Conservation (phyloP, 257 asterid genomes). For the Forsythia viridissima region DNA sequence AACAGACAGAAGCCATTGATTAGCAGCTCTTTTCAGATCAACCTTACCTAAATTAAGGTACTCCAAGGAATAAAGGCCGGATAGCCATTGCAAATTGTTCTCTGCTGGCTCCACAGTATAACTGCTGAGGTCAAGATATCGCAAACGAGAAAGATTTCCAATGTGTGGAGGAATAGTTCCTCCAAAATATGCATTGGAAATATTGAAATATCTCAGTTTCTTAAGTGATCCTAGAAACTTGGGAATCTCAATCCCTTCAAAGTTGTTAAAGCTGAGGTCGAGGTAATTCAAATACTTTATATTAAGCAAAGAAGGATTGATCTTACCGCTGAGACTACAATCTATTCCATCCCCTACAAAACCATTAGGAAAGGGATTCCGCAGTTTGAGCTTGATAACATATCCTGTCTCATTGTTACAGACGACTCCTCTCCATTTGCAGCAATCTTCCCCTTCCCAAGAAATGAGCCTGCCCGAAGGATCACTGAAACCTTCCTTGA, state of each 20-base stretch:
- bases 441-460: conserved; percentile 37
- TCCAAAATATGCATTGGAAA: conserved; percentile 18
- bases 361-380: not conserved
- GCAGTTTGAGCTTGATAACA: conserved; percentile 8
- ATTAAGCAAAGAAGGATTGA: conserved; percentile 20
- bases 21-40: not conserved
- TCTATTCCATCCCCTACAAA: conserved; percentile 1
- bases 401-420: conserved; percentile 26
- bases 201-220: conserved; percentile 19
- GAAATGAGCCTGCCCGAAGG: conserved; percentile 22
- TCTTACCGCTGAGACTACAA: conserved; percentile 6
- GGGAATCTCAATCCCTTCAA: conserved; percentile 9
- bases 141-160: conserved; percentile 21
- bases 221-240: conserved; percentile 9
- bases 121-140: conserved; percentile 20
- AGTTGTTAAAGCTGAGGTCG: conserved; percentile 20
- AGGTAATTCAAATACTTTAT: conserved; percentile 12
- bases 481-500: conserved; percentile 22
- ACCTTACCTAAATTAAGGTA: not conserved
- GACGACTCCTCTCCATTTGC: conserved; percentile 31
- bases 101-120: not conserved
- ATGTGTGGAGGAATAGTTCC: conserved; percentile 13
- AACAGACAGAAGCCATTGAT: conserved; percentile 5
- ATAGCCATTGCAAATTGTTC: conserved; percentile 13
- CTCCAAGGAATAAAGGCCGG: conserved; percentile 11